A percentile compares a stretch with the other conserved stretches of the same genome.
These are phyloP conservation scores for Saccharomyces hybrid DNA, from an alignment of 1,139 yeast genomes.

Conservation along the genomic window DNA sequence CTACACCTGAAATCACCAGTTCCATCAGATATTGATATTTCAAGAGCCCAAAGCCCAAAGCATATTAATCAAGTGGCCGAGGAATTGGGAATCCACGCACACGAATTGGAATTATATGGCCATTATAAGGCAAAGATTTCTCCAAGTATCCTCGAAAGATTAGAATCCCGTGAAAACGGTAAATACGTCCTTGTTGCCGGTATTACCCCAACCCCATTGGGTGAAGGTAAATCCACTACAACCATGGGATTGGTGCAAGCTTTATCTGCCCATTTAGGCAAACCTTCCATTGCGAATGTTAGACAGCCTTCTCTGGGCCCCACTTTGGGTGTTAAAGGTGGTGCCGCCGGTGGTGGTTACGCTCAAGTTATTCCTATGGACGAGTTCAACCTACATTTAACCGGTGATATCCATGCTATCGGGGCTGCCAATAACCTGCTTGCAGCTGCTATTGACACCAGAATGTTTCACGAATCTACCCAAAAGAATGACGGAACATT, in stretches of 20 bases:
- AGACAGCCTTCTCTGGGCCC: slow-evolving; percentile 89
- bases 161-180: slow-evolving; percentile 55
- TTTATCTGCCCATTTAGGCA: slow-evolving; percentile 62
- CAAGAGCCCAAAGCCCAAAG: slow-evolving; percentile 66
- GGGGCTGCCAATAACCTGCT: slow-evolving; percentile 71
- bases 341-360: slow-evolving; percentile 86
- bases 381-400: slow-evolving; percentile 76
- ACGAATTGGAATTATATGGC: slow-evolving; percentile 66
- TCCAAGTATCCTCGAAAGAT: slow-evolving; percentile 50
- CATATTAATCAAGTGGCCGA: slow-evolving; percentile 53
- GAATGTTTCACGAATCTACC: slow-evolving; percentile 73
- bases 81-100: slow-evolving; percentile 55
- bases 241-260: slow-evolving; percentile 78
- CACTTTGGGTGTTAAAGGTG: slow-evolving; percentile 80
- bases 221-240: slow-evolving; percentile 77
- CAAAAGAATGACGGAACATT: slow-evolving; percentile 58
- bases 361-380: slow-evolving; percentile 85
- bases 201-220: slow-evolving; percentile 75
- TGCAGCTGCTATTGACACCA: slow-evolving; percentile 78
- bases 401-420: slow-evolving; percentile 81
- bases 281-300: slow-evolving; percentile 67
- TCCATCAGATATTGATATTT: slow-evolving; percentile 70
- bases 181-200: slow-evolving; percentile 70
- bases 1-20: slow-evolving; percentile 49
- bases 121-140: slow-evolving; percentile 69